Percentiles rank a stretch among this genome's conserved stretches.
These are phyloP conservation scores for Colletotrichum sansevieriae DNA, from an alignment of 2,329 filamentous ascomycete species.

Conservation along the genomic window DNA sequence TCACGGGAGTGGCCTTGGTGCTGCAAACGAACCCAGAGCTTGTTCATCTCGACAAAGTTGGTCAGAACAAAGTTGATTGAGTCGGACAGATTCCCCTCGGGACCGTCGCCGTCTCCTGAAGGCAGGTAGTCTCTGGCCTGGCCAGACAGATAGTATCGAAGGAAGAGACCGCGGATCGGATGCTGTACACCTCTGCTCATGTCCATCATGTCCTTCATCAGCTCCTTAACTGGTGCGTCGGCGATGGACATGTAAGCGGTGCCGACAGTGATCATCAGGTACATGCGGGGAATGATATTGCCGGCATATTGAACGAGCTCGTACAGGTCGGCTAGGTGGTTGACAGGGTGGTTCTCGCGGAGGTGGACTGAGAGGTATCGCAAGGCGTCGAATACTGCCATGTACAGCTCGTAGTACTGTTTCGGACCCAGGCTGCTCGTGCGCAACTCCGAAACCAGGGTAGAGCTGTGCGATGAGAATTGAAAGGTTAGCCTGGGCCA, in stretches of 20 bases:
- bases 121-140: slow-evolving; percentile 93
- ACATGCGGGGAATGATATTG: slow-evolving; percentile 95
- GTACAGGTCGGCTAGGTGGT: slow-evolving; percentile 97
- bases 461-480: slow-evolving; percentile 74
- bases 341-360: slow-evolving; percentile 96
- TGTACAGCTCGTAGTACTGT: slow-evolving; percentile 99
- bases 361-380: slow-evolving; percentile 97
- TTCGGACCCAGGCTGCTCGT: slow-evolving; percentile 98
- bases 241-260: slow-evolving; percentile 99
- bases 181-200: slow-evolving; percentile 99
- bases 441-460: slow-evolving; percentile 96
- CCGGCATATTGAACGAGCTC: slow-evolving; percentile 98
- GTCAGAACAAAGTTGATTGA: slow-evolving; percentile 98
- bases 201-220: slow-evolving; percentile 99
- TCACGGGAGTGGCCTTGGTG: slow-evolving; percentile 98
- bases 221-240: slow-evolving; percentile 98
- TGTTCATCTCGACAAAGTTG: slow-evolving; percentile 99
- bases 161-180: slow-evolving; percentile 92
- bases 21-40: slow-evolving; percentile 97
- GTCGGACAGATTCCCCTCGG: slow-evolving; percentile 95
- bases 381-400: slow-evolving; percentile 98
- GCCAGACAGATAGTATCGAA: slow-evolving; percentile 95
- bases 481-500: slow-evolving; percentile 6
- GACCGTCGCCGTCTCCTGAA: slow-evolving; percentile 84
- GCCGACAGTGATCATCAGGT: slow-evolving; percentile 99